Conservation (phyloP, 371 early-diverging fungal genomes). For the Mucor circinelloides region DNA sequence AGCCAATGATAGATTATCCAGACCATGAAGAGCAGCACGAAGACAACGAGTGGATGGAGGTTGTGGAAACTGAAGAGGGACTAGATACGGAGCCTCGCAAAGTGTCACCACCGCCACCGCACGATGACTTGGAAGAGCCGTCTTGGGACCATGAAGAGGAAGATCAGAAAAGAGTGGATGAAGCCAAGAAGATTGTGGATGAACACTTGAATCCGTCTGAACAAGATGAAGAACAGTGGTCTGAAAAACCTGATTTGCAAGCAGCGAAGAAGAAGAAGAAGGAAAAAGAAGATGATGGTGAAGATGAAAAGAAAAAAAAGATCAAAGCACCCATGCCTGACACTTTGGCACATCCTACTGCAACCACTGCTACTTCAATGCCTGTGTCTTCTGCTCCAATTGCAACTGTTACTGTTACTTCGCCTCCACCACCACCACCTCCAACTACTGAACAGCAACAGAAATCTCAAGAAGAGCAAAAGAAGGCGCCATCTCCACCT, state of each 20-base stretch:
- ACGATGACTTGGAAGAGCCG: conserved; percentile 18
- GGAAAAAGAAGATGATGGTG: background rate
- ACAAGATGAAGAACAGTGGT: background rate
- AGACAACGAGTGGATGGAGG: background rate
- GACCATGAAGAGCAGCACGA: background rate
- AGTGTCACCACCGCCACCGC: background rate
- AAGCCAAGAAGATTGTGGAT: background rate
- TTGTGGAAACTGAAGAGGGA: background rate
- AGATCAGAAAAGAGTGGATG: conserved; percentile 9
- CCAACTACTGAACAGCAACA: background rate
- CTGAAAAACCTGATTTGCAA: background rate
- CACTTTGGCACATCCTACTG: background rate
- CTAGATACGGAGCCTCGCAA: background rate
- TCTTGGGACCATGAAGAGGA: conserved; percentile 18
- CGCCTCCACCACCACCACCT: background rate
- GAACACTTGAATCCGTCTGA: background rate
- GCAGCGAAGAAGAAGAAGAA: conserved; percentile 4
- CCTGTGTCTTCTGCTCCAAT: background rate
- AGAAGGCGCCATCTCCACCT: background rate
- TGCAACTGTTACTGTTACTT: background rate
- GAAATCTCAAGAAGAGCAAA: background rate
- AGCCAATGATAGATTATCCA: background rate
- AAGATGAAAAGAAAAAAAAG: too few species aligned
- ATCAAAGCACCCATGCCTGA: background rate
- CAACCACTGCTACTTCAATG: background rate